A percentile compares a stretch with the other conserved stretches of the same genome.
Evolutionary conservation across 768 basidiomycete species (phyloP).

Genomic region (Rhizopogon vinicolor): DNA sequence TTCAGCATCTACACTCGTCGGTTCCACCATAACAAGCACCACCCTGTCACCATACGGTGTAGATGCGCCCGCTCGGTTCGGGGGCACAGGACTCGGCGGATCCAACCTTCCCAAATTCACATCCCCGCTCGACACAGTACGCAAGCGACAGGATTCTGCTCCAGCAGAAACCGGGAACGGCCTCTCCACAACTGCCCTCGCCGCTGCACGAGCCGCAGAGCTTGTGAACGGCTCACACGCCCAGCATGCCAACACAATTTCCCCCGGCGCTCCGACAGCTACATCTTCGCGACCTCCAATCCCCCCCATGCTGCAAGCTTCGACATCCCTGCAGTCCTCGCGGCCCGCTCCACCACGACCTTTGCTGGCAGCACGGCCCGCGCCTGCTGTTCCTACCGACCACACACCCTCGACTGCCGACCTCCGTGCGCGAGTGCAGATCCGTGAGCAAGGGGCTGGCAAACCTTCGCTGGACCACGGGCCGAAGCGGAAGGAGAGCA

Average conservation of each 20-base stretch:
- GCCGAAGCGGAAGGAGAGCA: constrained; percentile 50
- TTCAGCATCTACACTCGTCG: constrained; percentile 27
- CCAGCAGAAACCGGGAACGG: constrained; percentile 33
- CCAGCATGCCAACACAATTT: constrained; percentile 36
- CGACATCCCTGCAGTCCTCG: constrained; percentile 46
- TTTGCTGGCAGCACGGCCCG: constrained; percentile 49
- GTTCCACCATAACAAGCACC: constrained; percentile 19
- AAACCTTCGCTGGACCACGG: constrained; percentile 28
- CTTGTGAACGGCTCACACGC: constrained; percentile 51
- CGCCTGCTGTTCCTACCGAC: constrained; percentile 50
- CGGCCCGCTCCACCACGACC: constrained; percentile 72
- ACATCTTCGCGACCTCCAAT: constrained; percentile 22
- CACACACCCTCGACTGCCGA: constrained; percentile 62
- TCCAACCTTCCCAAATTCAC: constrained; percentile 40
- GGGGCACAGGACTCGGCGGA: constrained; percentile 89
- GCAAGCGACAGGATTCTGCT: constrained; percentile 46
- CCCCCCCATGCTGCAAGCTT: constrained; percentile 17
- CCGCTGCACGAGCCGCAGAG: constrained; percentile 59
- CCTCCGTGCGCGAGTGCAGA: constrained; percentile 59
- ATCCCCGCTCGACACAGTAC: constrained; percentile 27
- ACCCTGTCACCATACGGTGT: constrained; percentile 29
- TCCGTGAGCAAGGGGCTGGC: constrained; percentile 30
- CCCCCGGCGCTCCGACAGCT: constrained; percentile 24
- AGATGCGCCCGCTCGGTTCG: constrained; percentile 73
- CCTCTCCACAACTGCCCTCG: constrained; percentile 38